Percentiles rank a stretch among this genome's conserved stretches.
phyloP scores from a whole-genome alignment of 2,329 filamentous ascomycete genomes.

The Pseudogymnoascus sp. region DNA sequence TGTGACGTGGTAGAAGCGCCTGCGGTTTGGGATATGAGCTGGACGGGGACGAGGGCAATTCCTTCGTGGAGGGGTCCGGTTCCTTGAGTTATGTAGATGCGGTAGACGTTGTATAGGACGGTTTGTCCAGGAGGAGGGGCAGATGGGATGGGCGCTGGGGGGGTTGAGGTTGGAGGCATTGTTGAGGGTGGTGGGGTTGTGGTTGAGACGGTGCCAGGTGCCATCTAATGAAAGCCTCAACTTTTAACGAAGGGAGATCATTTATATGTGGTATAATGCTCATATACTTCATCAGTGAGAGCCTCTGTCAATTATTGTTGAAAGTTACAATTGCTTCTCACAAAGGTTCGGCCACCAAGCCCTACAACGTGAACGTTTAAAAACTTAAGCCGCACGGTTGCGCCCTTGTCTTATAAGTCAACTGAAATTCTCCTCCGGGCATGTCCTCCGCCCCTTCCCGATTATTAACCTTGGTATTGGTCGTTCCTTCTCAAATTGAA shows the following conservation, averaged over 20 bases:
- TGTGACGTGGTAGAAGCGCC: slow-evolving; percentile 2
- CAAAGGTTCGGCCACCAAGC: background rate
- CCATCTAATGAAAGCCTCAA: background rate
- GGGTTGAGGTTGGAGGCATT: background rate
- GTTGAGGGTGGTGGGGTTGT: background rate
- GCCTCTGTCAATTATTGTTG: background rate
- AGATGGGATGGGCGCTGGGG: background rate
- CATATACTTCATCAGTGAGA: background rate
- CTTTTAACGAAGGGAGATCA: background rate
- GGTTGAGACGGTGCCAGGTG: background rate
- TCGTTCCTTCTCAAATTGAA: background rate
- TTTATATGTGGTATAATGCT: background rate
- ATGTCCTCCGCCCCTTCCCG: background rate
- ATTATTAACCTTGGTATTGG: background rate
- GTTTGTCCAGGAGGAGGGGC: background rate
- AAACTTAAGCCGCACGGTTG: background rate
- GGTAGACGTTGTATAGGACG: background rate
- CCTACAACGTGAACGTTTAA: background rate
- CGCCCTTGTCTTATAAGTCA: background rate
- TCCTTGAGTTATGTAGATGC: background rate
- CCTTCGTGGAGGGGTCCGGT: background rate
- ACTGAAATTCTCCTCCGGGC: too few species aligned
- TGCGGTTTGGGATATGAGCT: background rate
- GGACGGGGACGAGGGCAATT: background rate
- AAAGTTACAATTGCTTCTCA: background rate